Evolutionary conservation across 495 filamentous ascomycete genomes (phyloP).

Genomic region (Thermothielavioides terrestris): DNA sequence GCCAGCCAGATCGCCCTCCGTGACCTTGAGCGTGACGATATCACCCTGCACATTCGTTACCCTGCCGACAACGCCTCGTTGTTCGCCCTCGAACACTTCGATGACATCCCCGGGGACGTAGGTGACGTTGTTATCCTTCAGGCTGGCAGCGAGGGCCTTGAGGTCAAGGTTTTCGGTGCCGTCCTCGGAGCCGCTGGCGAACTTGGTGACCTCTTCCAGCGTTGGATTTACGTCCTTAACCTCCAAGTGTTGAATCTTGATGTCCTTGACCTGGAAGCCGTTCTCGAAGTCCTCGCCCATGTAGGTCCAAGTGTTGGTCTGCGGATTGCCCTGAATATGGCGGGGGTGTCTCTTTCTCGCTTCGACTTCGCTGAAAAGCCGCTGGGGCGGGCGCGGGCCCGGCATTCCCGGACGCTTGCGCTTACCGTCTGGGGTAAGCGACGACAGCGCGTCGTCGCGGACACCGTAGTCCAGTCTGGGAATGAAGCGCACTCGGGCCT

Average conservation of each 20-base stretch:
- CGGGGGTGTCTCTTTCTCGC: conserved; percentile 81
- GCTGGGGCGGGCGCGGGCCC: conserved; percentile 70
- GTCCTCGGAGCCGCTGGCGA: conserved; percentile 79
- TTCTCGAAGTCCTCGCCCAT: conserved; percentile 81
- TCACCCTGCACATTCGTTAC: conserved; percentile 81
- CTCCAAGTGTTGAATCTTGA: conserved; percentile 75
- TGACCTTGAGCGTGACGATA: conserved; percentile 85
- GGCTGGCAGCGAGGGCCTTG: conserved; percentile 72
- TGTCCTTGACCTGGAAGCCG: conserved; percentile 88
- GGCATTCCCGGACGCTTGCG: conserved; percentile 61
- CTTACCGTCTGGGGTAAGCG: conserved; percentile 55
- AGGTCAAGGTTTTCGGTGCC: conserved; percentile 91
- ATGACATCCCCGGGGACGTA: conserved; percentile 90
- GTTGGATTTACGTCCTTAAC: conserved; percentile 87
- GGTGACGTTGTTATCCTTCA: conserved; percentile 70
- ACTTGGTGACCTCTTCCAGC: conserved; percentile 89
- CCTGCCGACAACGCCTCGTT: conserved; percentile 79
- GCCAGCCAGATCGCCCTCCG: conserved; percentile 70
- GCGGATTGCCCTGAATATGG: conserved; percentile 53
- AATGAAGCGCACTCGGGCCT: conserved; percentile 76
- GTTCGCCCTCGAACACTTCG: conserved; percentile 93
- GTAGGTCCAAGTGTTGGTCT: conserved; percentile 70
- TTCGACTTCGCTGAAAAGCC: conserved; percentile 88
- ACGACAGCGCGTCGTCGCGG: conserved; percentile 55
- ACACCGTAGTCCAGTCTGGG: conserved; percentile 87